Base-by-base conservation (phyloP, 2,329 filamentous ascomycete genomes). In the Neonectria sp. region DNA sequence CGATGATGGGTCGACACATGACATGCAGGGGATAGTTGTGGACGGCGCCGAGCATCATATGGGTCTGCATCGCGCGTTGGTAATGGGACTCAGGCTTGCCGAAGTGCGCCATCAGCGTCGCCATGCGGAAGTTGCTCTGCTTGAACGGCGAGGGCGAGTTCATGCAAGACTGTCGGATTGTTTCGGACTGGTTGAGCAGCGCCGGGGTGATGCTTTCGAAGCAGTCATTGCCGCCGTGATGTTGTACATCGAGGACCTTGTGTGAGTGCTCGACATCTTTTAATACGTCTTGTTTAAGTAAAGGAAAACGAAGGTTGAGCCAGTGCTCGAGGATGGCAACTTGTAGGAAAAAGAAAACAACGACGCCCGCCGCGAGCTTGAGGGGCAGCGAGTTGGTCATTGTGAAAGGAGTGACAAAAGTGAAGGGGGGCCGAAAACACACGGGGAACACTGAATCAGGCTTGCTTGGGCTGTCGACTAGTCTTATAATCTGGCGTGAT, bases 51-150 rank as follows among this genome's bases (percentile, higher is more conserved):
- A 25, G 21, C 46, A 48, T 48, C 21, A 48, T 13, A 7, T 48
- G 45, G 3, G 57, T 51, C 9, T 51, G 8, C 17, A 60, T 27
- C 11, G 57, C 57, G 11, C 29, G 45, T 21, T 51, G 43, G 45
- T 60, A 60, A 25, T 60, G 57, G 6, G 25, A 7, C 45, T 60
- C 15, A 4, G 57, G 57, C 13, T 60, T 27, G 2, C 57, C 57
- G 27, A 60, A 60, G 6, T 60, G 57, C 5, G 57, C 57, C 15
- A 33, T 60, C 15, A 60, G 6, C 15, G 57, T 51, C 6, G 57
- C 57, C 29, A 60, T 49, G 21, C 40, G 40, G 48, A 51, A 51
- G 48, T 21, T 51, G 24, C 4, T 51, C 27, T 31, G 48, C 48
- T 51, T 51, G 48, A 51, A 51, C 8, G 48, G 48, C 15, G 48